Base-by-base conservation (phyloP, 2,329 filamentous ascomycete genomes). In the Cercospora berteroae region DNA sequence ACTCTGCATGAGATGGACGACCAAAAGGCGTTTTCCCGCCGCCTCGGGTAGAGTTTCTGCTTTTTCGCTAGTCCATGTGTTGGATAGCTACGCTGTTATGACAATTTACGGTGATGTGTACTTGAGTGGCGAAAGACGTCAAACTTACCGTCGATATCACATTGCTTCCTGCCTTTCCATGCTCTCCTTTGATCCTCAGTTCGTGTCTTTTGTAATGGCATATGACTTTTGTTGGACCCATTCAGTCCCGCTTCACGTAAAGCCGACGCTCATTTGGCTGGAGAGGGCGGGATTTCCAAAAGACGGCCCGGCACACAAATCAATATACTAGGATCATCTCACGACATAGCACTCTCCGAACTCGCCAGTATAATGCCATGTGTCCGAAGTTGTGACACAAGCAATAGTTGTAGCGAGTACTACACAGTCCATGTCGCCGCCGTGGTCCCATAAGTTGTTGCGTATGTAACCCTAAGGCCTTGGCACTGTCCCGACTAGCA, bases 1-100 rank as follows among this genome's bases (percentile, higher is more conserved):
- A 60, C 55, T 12, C 61, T 31, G 31, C n/a, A 48, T n/a, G 27
- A 42, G 4, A 33, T 10, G 36, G 50, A 62, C 13, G 48, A 63
- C 48, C 5, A 63, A 25, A 55, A 31, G 60, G 60, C 60, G 60
- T 63, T 63, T 55, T 33, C 42, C 20, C 18, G 20, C 44, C 20
- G 44, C 44, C 12, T 50, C 44, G 44, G 44, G 20, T 33, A n/a
- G 44, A 55, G 20, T 29, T 57, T 57, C 25, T 23, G 4, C 29
- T 57, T 57, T 57, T 29, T 57, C 16, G 52, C 52, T 33, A 12
- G 52, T 57, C 29, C 52, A 29, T 57, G 5, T 23, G 44, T 57
- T 29, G 52, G 52, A 57, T 57, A 57, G 29, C 25, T n/a, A 29
- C n/a, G 25, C 52, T 57, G 52, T 23, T 50, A 50, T 50, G 44